phyloP scores from a whole-genome alignment of 163 green algal species.

The Chlamydomonas reinhardtii region DNA sequence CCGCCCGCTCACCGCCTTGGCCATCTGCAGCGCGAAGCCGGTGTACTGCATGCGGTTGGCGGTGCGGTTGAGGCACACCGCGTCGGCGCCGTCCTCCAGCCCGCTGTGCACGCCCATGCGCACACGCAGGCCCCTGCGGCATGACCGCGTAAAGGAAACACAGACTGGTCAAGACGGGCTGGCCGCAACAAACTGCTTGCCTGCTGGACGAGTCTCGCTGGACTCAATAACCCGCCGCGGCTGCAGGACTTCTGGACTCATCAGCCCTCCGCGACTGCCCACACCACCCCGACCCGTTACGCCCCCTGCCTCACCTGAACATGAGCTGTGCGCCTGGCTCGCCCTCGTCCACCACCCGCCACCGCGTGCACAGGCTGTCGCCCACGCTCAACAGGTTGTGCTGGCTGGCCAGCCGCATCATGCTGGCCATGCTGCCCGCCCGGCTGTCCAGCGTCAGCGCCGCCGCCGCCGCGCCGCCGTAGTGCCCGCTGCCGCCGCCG shows the following conservation, averaged over 20 bases:
- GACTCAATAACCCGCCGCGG: background rate
- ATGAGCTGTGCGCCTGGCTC: constrained; percentile 29
- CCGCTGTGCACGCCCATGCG: constrained; percentile 42
- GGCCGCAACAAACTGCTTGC: background rate
- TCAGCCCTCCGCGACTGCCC: background rate
- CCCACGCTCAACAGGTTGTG: constrained; percentile 36
- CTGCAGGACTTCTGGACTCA: background rate
- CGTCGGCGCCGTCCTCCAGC: background rate
- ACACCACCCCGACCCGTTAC: background rate
- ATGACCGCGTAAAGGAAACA: too few species aligned
- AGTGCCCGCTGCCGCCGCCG: background rate
- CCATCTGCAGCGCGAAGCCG: constrained; percentile 19
- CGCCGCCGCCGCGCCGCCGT: background rate
- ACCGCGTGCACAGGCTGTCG: constrained; percentile 34
- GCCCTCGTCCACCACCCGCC: constrained; percentile 30
- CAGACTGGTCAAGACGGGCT: background rate
- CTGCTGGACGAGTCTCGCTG: too few species aligned
- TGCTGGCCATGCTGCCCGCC: constrained; percentile 19
- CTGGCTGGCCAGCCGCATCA: constrained; percentile 42
- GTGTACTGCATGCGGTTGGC: constrained; percentile 46
- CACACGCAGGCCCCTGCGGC: constrained; percentile 25
- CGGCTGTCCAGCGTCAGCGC: background rate
- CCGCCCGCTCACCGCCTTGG: constrained; percentile 28
- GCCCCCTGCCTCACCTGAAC: constrained; percentile 17
- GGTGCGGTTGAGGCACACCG: constrained; percentile 30